Evolutionary conservation across 371 early-diverging fungal genomes (phyloP).

Genomic region (Mortierella sp.): DNA sequence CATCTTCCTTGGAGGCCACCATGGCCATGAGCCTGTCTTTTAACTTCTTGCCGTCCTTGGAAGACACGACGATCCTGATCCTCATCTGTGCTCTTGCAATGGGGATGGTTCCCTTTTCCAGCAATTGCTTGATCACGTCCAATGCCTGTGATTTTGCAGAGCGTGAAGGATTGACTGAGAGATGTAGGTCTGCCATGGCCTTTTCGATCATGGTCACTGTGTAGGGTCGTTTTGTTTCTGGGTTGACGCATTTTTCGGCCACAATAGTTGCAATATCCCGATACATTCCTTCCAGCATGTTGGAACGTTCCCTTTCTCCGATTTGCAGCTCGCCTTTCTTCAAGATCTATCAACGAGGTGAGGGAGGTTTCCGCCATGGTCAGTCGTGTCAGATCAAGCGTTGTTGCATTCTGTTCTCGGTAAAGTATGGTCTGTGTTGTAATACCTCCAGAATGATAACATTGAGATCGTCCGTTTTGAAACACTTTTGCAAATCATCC

Average conservation of each 20-base stretch:
- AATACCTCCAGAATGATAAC: conserved; percentile 87
- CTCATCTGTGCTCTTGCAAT: conserved; percentile 96
- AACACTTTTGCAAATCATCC: conserved; percentile 88
- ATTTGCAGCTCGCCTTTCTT: conserved; percentile 97
- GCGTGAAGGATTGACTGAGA: conserved; percentile 87
- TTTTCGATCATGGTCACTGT: conserved; percentile 98
- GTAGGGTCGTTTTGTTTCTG: conserved; percentile 94
- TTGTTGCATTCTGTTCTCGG: too few relatives aligned
- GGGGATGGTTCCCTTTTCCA: conserved; percentile 87
- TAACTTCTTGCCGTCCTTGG: conserved; percentile 89
- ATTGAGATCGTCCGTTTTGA: conserved; percentile 87
- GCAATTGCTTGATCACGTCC: conserved; percentile 92
- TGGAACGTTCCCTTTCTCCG: conserved; percentile 92
- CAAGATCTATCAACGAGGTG: conserved; percentile 74
- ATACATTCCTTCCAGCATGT: conserved; percentile 82
- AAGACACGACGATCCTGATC: conserved; percentile 76
- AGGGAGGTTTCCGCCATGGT: background rate
- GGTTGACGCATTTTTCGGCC: conserved; percentile 95
- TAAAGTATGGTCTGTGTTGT: background rate
- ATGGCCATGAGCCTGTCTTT: conserved; percentile 80
- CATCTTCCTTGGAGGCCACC: conserved; percentile 86
- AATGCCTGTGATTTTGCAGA: conserved; percentile 91
- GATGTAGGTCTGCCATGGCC: conserved; percentile 93
- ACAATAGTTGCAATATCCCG: conserved; percentile 95
- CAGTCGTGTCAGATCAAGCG: too few relatives aligned